A percentile compares a stretch with the other conserved stretches of the same genome.
Conservation (phyloP, 1,139 yeast species). For the Hyphopichia buzzinii region DNA sequence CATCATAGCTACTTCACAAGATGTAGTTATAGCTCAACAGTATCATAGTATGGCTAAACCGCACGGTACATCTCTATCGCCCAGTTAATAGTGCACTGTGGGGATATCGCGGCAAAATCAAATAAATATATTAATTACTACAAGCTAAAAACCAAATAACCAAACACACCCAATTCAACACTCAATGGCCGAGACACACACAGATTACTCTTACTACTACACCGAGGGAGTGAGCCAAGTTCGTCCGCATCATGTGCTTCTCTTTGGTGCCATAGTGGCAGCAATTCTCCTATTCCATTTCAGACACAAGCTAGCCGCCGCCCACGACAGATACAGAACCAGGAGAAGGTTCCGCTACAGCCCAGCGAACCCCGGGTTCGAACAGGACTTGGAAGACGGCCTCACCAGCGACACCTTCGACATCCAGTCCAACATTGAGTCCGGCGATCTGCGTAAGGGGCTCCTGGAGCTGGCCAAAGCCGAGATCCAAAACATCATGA, state of each 20-base stretch:
- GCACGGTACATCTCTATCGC: too few relatives aligned
- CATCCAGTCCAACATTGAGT: slow-evolving; percentile 43
- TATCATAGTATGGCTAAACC: too few relatives aligned
- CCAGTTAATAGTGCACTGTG: too few relatives aligned
- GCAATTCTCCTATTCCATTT: slow-evolving; percentile 20
- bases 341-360: slow-evolving; percentile 20
- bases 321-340: slow-evolving; percentile 24
- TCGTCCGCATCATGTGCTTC: slow-evolving; percentile 10
- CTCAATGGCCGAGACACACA: background rate
- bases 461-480: slow-evolving; percentile 54
- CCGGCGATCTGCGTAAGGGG: slow-evolving; percentile 58
- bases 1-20: too few relatives aligned
- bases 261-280: slow-evolving; percentile 9
- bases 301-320: slow-evolving; percentile 21
- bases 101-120: too few relatives aligned
- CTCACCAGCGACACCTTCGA: slow-evolving; percentile 61
- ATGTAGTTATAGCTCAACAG: too few relatives aligned
- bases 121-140: too few relatives aligned
- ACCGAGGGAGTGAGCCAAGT: slow-evolving; percentile 1
- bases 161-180: background rate
- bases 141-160: too few relatives aligned
- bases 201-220: background rate
- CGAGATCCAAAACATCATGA: slow-evolving; percentile 56
- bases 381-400: slow-evolving; percentile 64
- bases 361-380: slow-evolving; percentile 38